Evolutionary conservation across 2,329 filamentous ascomycete species (phyloP), one percentile per base, ranked within the genome.

Genomic region (Acephala macrosclerotiorum): DNA sequence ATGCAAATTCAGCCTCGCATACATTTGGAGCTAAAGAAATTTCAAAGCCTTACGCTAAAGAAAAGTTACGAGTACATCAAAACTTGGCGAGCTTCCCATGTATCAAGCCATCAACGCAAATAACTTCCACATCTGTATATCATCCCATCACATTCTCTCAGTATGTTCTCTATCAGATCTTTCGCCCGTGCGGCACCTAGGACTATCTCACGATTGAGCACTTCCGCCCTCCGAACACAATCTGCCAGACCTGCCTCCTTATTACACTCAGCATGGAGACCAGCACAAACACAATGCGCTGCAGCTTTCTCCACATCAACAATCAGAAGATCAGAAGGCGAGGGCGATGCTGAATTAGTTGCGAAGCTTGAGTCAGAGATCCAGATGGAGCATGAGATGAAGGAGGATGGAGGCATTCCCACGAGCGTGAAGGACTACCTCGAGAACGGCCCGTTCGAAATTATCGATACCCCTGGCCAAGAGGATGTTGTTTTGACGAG

Each of bases 401-500:
- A 91, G 80, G 85, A 90, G 71, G 84, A 87, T 68, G 88, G 92
- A 75, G 87, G 91, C 70, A 81, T 91, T 71, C 91, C 93, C 47
- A 85, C 89, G 69, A 92, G 90, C 78, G 87, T 97, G 79, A 90
- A 93, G 81, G 92, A 96, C 78, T 97, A 96, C 80, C 81, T 97
- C 57, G 89, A 95, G 77, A 95, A 93, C 82, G 90, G 90, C 76
- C 87, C 90, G 47, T 99, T 94, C 80, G 85, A 95, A 85, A 85
- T 96, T 68, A 84, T 92, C 75, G 96, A 99, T 80, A 88, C 85
- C 36, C 85, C 90, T 33, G 96, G 96, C 68, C 87, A 93, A 79
- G 92, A 98, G 82, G 93, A 97, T 73, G 92, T 99, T 72, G 85
- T 91, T 75, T 85, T 99, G 71, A 91, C 89, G 67, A 91, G 94